Evolutionary conservation across 202 grass and related monocot species (phyloP).

Genomic region (Saccharum hybrid): DNA sequence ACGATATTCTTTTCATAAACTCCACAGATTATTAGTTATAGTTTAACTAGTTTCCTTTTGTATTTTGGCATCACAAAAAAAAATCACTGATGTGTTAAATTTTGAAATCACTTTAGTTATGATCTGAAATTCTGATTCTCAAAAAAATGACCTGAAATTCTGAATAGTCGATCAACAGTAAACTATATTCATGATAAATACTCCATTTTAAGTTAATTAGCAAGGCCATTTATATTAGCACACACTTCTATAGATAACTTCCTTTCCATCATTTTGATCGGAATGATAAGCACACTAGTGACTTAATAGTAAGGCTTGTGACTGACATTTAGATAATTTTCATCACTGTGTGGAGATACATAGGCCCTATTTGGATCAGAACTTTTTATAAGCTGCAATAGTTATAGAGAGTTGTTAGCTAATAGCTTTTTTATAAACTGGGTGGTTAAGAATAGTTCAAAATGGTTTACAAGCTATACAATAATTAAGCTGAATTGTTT

Average conservation of each 20-base stretch:
- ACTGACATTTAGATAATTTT: constrained; percentile 23
- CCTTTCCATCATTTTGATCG: not conserved
- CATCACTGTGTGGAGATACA: not conserved
- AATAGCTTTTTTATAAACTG: not conserved
- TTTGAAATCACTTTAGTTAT: not conserved
- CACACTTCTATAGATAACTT: not conserved
- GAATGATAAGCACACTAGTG: not conserved
- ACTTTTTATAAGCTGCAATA: not conserved
- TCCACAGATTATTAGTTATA: not conserved
- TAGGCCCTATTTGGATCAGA: not conserved
- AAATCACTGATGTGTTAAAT: not conserved
- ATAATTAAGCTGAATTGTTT: not conserved
- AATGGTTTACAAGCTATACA: no score
- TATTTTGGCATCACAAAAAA: not conserved
- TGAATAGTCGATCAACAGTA: not conserved
- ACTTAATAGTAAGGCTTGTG: not conserved
- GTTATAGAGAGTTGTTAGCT: no score
- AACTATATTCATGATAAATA: no score
- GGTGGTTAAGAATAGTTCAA: no score
- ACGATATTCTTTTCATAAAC: not conserved
- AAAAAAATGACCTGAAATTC: no score
- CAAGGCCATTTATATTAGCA: no score
- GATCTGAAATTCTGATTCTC: not conserved
- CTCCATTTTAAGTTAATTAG: no score
- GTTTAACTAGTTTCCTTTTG: not conserved